These are phyloP conservation scores for Tilletia walkeri DNA, from an alignment of 1,284 basidiomycete genomes.

Conservation along the genomic window DNA sequence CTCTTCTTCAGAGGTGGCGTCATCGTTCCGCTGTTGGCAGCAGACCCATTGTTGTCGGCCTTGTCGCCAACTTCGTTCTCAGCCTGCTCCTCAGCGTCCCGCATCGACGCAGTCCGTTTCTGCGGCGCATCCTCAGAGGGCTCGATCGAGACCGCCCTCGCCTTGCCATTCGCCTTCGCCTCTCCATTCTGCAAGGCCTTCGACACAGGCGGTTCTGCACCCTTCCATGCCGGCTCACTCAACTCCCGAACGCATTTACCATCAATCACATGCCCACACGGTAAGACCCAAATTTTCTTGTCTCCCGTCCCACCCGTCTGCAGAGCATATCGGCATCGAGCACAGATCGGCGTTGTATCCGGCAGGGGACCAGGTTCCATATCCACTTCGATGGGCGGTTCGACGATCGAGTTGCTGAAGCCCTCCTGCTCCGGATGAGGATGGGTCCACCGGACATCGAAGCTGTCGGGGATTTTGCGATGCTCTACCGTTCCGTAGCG, in stretches of 20 bases:
- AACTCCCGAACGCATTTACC: conserved; percentile 42
- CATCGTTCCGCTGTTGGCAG: too few relatives aligned
- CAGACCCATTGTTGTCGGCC: too few relatives aligned
- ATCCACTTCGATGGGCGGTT: conserved; percentile 50
- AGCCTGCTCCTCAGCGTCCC: conserved; percentile 1
- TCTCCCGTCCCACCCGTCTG: conserved; percentile 38
- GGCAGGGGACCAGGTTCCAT: conserved; percentile 40
- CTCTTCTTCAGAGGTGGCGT: background rate
- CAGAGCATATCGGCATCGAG: conserved; percentile 39
- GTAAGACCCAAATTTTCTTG: conserved; percentile 43
- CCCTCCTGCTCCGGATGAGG: conserved; percentile 27
- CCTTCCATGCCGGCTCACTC: conserved; percentile 21
- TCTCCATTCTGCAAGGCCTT: background rate
- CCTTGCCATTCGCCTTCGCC: conserved; percentile 5
- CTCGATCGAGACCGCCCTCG: background rate
- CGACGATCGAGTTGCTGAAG: conserved; percentile 40
- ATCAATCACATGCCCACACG: conserved; percentile 50
- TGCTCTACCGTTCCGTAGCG: conserved; percentile 1
- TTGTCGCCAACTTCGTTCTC: background rate
- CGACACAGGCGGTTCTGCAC: background rate
- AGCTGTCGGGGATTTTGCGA: conserved; percentile 30
- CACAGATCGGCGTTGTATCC: conserved; percentile 48
- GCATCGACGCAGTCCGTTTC: background rate
- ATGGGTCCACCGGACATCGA: conserved; percentile 40
- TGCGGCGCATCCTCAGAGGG: background rate